These are phyloP conservation scores for Daldinia caldariorum DNA, from an alignment of 495 filamentous ascomycete species.

Conservation along the genomic window DNA sequence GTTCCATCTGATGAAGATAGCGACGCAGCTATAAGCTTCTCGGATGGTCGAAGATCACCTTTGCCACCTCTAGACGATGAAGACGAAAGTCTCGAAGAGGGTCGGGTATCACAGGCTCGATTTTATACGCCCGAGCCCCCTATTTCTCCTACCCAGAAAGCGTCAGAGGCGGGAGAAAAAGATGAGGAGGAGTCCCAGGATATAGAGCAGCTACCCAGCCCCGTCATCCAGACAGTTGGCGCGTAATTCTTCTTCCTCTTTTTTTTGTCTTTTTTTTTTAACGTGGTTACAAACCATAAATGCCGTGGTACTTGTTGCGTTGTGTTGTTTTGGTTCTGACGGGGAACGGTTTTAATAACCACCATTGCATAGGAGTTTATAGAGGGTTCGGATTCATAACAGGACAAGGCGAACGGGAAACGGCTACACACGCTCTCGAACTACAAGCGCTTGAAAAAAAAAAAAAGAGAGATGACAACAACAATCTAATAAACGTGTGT, in stretches of 20 bases:
- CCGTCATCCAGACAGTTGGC: constrained; percentile 52
- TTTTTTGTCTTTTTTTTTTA: no score
- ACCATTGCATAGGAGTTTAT: constrained; percentile 38
- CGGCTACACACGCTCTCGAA: constrained; percentile 1
- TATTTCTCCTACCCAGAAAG: constrained; percentile 46
- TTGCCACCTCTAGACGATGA: constrained; percentile 62
- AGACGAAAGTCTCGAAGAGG: constrained; percentile 27
- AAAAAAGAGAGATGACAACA: constrained; percentile 32
- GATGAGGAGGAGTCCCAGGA: constrained; percentile 41
- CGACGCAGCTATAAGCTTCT: constrained; percentile 65
- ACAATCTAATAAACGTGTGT: constrained; percentile 16
- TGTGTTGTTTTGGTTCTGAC: constrained; percentile 19
- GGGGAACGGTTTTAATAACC: constrained; percentile 16
- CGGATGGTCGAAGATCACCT: constrained; percentile 64
- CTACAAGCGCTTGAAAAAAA: constrained; percentile 10
- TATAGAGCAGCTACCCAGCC: constrained; percentile 50
- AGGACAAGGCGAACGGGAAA: constrained; percentile 24
- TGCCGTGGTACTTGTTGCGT: constrained; percentile 15
- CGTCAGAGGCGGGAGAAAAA: constrained; percentile 32
- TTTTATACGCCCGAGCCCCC: constrained; percentile 59
- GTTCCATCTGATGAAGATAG: constrained; percentile 65
- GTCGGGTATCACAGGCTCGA: constrained; percentile 45
- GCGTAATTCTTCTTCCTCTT: no score
- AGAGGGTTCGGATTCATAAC: constrained; percentile 20
- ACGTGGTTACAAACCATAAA: constrained; percentile 4